Evolutionary conservation across 2,329 filamentous ascomycete genomes (phyloP), one percentile per base, ranked within the genome.

Genomic region (Beauveria sp.): DNA sequence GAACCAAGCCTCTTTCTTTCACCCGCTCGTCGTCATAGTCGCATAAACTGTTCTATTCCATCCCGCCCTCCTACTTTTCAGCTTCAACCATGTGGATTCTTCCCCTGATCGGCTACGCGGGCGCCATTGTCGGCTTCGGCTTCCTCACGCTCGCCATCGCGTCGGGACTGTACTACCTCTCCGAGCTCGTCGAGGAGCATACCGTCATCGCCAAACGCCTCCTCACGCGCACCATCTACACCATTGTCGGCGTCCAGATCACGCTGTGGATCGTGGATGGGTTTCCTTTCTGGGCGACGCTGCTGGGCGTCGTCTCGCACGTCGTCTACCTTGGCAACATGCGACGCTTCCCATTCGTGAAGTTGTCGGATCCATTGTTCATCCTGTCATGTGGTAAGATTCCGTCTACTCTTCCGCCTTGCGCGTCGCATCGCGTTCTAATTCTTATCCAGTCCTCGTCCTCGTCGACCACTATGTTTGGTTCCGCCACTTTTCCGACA

Each of bases 151-250:
- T 99, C 64, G 92, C 93, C 61, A 97, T 99, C 71, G 94, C 94
- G 44, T 97, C 92, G n/a, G 94, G 94, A 43, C 86, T 99, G 28
- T 99, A 99, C 79, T 99, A 99, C 74, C 88, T 99, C 59, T 97
- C 93, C 26, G 94, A 99, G 75, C 86, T 97, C 16, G 94, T 99
- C 63, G 94, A 99, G 77, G 94, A 99, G 75, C 93, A 99, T 72
- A 97, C 93, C 4, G 93, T 97, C 12, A 76, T 96, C 64, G 90
- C 92, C 14, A 96, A 96, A 72, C 90, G 88, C 61, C 79, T 97
- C n/a, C 81, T 99, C 57, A 89, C 84, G 40, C 87, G 85, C 47
- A 80, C 97, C 61, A 97, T 97, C 69, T 96, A 96, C 77, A 79
- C 77, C 64, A 85, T 96, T 65, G 88, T 97, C 63, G 82, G 69